Evolutionary conservation across 179 eudicot species (phyloP), one percentile per base, ranked within the genome.

Genomic region (Beta lomatogona): DNA sequence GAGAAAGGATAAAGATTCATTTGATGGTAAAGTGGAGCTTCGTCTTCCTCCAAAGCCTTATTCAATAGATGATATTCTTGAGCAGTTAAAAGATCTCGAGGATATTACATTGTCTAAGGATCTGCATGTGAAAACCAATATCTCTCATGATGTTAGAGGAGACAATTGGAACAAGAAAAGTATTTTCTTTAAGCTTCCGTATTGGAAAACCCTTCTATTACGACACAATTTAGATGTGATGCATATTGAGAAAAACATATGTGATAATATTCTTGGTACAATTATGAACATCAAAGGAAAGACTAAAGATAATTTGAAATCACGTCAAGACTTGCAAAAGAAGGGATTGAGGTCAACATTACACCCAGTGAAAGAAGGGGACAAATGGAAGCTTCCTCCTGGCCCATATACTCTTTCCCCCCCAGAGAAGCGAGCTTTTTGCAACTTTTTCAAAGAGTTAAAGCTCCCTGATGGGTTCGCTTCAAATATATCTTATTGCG

Each of bases 391-490:
- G 55, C 14, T 79, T 3, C 75, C 81, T 0, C 75, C 65, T 1
- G 67, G 75, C 0, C 52, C 75, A 3, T 79, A 10, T 44, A 57
- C 75, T n/a, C 57, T n/a, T 69, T 0, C n/a, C 68, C 81, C 0
- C 41, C 77, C 4, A 19, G 31, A 48, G 18, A 72, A 72, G 16
- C 28, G 15, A 12, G 11, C 19, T 0, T 22, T 4, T 45, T 71
- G 52, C 50, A 72, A 70, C 11, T 81, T 58, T 25, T 36, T 83
- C 0, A 52, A 81, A 44, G 77, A 61, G 0, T 10, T 86, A 1
- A 83, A 78, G 28, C 50, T 71, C 14, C 86, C 82, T 0, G 53
- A 81, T 64, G 84, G 84, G 0, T 86, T 67, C 64, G 73, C 76
- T 5, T 74, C 86, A 0, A 86, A 86, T 18, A 21, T 81, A 3